Conservation (phyloP, 495 filamentous ascomycete species). For the Darksidea phi region DNA sequence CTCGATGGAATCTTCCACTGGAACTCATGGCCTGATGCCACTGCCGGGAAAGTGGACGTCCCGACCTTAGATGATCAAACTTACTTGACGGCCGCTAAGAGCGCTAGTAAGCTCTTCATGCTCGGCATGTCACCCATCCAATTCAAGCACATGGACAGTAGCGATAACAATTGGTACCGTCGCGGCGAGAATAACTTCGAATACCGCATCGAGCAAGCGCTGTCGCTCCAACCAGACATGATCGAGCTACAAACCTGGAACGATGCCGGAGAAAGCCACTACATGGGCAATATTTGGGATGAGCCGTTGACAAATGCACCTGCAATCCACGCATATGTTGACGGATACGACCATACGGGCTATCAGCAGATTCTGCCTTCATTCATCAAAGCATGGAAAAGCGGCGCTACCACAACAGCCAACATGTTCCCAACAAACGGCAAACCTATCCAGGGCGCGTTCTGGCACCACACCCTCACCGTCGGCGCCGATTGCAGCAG, state of each 20-base stretch:
- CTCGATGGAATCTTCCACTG: slow-evolving; percentile 26
- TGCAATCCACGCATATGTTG: slow-evolving; percentile 6
- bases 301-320: slow-evolving; percentile 14
- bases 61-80: slow-evolving; percentile 14
- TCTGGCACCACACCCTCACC: slow-evolving; percentile 26
- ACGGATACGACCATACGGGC: slow-evolving; percentile 20
- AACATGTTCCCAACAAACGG: slow-evolving; percentile 22
- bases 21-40: slow-evolving; percentile 14
- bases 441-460: slow-evolving; percentile 16
- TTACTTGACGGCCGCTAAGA: slow-evolving; percentile 7
- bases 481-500: slow-evolving; percentile 9
- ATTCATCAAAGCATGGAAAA: slow-evolving; percentile 24
- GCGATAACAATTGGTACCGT: slow-evolving; percentile 19
- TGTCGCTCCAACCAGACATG: slow-evolving; percentile 23
- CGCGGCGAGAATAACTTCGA: slow-evolving; percentile 24
- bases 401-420: slow-evolving; percentile 12
- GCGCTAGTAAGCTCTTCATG: slow-evolving; percentile 19
- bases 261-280: slow-evolving; percentile 22
- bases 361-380: slow-evolving; percentile 14
- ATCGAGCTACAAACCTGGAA: slow-evolving; percentile 27
- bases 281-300: slow-evolving; percentile 23
- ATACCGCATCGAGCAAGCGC: slow-evolving; percentile 13
- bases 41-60: slow-evolving; percentile 2
- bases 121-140: slow-evolving; percentile 26
- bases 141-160: slow-evolving; percentile 26